Percentiles rank a stretch among this genome's conserved stretches.
Evolutionary conservation across 2,329 filamentous ascomycete species (phyloP).

Genomic region (Cercospora sesami): DNA sequence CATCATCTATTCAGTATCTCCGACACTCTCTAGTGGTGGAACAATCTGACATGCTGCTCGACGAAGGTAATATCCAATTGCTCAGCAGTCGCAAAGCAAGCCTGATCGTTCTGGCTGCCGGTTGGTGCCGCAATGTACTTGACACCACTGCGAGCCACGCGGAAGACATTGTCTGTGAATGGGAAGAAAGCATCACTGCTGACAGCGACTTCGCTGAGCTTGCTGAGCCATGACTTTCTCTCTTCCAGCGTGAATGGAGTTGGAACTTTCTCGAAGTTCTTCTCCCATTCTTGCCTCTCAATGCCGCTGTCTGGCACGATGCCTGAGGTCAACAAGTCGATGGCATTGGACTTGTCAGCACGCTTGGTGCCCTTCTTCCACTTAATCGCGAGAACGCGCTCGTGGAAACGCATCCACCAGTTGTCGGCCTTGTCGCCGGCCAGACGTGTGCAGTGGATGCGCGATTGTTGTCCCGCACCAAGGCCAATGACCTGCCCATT

Average conservation of each 20-base stretch:
- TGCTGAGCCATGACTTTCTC: constrained; percentile 78
- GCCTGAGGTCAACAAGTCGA: constrained; percentile 90
- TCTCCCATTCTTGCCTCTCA: constrained; percentile 84
- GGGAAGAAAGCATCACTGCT: constrained; percentile 98
- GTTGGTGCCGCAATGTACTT: constrained; percentile 95
- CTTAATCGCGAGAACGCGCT: constrained; percentile 80
- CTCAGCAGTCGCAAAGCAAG: constrained; percentile 85
- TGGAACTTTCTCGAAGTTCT: constrained; percentile 86
- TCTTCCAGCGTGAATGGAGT: constrained; percentile 78
- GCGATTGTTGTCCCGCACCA: constrained; percentile 93
- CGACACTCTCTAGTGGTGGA: constrained; percentile 72
- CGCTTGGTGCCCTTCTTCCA: constrained; percentile 98
- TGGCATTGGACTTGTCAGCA: constrained; percentile 96
- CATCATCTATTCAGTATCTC: neutral
- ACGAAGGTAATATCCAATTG: constrained; percentile 91
- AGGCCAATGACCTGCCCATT: constrained; percentile 93
- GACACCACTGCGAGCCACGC: constrained; percentile 80
- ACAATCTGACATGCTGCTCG: constrained; percentile 88
- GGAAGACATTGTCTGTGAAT: constrained; percentile 97
- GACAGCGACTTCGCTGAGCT: constrained; percentile 78
- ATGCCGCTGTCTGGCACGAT: constrained; percentile 79
- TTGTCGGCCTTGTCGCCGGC: constrained; percentile 98
- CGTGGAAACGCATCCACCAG: constrained; percentile 99
- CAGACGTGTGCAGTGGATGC: constrained; percentile 96
- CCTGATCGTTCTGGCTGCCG: constrained; percentile 81